Evolutionary conservation across 2,329 filamentous ascomycete species (phyloP).

Genomic region (Phaeosphaeria sp.): DNA sequence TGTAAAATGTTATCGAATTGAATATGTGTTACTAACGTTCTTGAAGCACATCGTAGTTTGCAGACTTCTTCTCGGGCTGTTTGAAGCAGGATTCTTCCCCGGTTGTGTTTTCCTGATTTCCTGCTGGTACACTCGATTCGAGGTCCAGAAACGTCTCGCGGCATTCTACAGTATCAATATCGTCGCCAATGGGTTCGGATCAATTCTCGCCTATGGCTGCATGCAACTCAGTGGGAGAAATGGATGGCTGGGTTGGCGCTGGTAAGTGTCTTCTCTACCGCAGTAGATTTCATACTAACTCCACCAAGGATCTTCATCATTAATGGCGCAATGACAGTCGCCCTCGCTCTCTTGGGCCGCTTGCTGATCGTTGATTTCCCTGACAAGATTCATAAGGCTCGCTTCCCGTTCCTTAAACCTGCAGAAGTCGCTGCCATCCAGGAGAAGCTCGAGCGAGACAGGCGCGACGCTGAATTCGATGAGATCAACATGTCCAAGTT

Average conservation of each 20-base stretch:
- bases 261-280: constrained; percentile 3
- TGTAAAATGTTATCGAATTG: neutral
- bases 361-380: constrained; percentile 40
- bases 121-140: constrained; percentile 56
- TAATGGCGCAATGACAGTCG: constrained; percentile 52
- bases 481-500: constrained; percentile 20
- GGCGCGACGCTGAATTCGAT: constrained; percentile 23
- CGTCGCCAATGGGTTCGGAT: constrained; percentile 61
- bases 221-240: constrained; percentile 19
- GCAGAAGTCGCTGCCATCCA: constrained; percentile 20
- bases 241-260: constrained; percentile 20
- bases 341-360: constrained; percentile 28
- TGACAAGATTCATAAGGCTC: constrained; percentile 31
- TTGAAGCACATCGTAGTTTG: constrained; percentile 23
- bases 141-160: constrained; percentile 56
- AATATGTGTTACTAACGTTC: neutral
- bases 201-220: constrained; percentile 55
- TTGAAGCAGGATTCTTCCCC: constrained; percentile 26
- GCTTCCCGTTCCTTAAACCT: constrained; percentile 24
- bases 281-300: neutral
- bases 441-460: constrained; percentile 24
- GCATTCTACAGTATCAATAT: constrained; percentile 60
- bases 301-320: constrained; percentile 62
- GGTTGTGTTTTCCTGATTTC: constrained; percentile 22
- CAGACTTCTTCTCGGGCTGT: constrained; percentile 25